Evolutionary conservation across 73 alveolate genomes (phyloP), one percentile per base, ranked within the genome.

Genomic region (Paramecium tetraurelia): DNA sequence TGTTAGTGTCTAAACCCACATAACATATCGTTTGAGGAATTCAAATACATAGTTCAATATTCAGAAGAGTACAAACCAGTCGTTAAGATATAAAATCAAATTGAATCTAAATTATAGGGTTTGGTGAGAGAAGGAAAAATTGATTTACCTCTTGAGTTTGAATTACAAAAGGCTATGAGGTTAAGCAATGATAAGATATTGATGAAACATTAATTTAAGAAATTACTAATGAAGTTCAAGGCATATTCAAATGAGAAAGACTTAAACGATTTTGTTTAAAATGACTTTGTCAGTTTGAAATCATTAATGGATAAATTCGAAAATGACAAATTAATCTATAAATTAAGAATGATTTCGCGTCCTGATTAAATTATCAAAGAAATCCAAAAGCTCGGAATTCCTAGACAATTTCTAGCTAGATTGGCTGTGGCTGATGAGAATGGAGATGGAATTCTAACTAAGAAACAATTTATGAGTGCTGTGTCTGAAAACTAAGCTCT

Each of bases 311-410:
- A 80, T 5, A 80, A 63, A 44, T 80, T 80, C n/a, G 27, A 46
- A 44, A 80, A 80, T 44, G 90, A 80, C 46, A 46, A 46, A 35
- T 46, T 80, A 4, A 80, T 80, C 10, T 80, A 80, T 48, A 80
- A 80, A 80, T 80, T 80, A 35, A 40, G 90, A 44, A 80, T 80
- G 90, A 80, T 80, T 16, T 33, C 90, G 5, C 46, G 90, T 20
- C 90, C 90, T 18, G 90, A 80, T 80, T 80, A 80, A 80, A 80
- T 80, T 44, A 41, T 80, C 21, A 80, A 80, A 35, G 90, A 80
- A 80, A 80, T 80, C 21, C 43, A 80, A 80, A 80, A 80, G 9
- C 27, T 80, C 21, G 90, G 90, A 46, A 80, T 44, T 3, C 70
- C 75, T 43, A 43, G 29, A 48, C 11, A 80, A 22, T 46, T 80